Evolutionary conservation across 495 filamentous ascomycete genomes (phyloP), one percentile per base, ranked within the genome.

Genomic region (Hapsidospora chrysogenum): DNA sequence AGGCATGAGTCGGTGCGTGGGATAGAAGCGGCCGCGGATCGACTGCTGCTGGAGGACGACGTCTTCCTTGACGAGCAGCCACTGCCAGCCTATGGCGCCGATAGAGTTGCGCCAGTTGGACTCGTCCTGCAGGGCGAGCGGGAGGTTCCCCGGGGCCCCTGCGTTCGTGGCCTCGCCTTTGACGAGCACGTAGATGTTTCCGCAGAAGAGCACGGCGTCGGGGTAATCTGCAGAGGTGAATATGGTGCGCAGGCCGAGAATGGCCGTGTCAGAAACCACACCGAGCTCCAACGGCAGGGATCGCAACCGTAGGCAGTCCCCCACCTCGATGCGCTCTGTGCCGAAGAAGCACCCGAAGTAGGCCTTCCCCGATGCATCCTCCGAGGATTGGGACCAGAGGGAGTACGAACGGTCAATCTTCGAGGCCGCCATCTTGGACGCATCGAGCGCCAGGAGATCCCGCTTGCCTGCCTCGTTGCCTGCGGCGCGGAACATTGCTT

Each of bases 381-480:
- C 21, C 6, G 20, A 21, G n/a, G 16, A 16, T 2, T 16, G 37
- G 13, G 29, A 29, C 29, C 29, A 39, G 29, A 32, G 20, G 13
- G 37, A 39, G 21, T 31, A 25, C 2, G 37, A 39, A 8, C 25
- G 26, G 18, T 39, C 37, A 30, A 39, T 30, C 22, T 39, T 39
- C n/a, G 29, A 15, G 20, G 37, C 37, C 8, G 37, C 37, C 37
- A 39, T 39, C 30, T 39, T 39, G 21, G 37, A 39, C 4, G 37
- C 37, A 14, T 39, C 37, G 20, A 39, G 37, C 15, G 17, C 29
- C 14, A 39, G 11, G 16, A 31, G 29, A 8, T 39, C 37, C 9
- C 37, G 37, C 7, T 21, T 21, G n/a, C 28, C 20, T 4, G 20
- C 9, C 8, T 39, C 31, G 13, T 17, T 26, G 1, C 29, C 29